Conservation (phyloP, 2,329 filamentous ascomycete genomes). For the Colletotrichum liaoningense region DNA sequence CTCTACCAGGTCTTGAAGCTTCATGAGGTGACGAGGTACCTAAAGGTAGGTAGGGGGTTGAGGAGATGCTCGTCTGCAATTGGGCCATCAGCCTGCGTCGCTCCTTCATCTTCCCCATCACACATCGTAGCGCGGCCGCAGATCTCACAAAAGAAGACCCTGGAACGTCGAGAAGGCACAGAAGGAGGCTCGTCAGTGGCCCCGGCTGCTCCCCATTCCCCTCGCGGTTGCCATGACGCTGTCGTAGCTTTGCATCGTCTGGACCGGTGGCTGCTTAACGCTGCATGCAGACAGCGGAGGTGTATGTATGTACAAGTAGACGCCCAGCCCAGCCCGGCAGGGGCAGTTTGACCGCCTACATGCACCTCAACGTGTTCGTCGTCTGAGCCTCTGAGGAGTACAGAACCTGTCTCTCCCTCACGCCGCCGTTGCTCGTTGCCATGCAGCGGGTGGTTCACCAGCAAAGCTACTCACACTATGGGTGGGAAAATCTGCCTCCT, state of each 20-base stretch:
- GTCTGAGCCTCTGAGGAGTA: too few species aligned
- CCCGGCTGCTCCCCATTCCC: slow-evolving; percentile 15
- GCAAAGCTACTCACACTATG: background rate
- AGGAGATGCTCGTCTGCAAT: background rate
- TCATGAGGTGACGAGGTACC: background rate
- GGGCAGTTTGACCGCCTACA: slow-evolving; percentile 19
- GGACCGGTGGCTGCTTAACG: slow-evolving; percentile 13
- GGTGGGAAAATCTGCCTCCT: background rate
- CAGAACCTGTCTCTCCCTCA: background rate
- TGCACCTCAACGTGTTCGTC: slow-evolving; percentile 19
- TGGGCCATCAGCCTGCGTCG: background rate
- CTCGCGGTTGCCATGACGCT: slow-evolving; percentile 36
- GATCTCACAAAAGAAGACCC: slow-evolving; percentile 10
- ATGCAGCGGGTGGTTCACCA: background rate
- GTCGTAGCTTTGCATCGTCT: slow-evolving; percentile 29
- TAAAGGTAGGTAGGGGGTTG: background rate
- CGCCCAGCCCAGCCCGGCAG: background rate
- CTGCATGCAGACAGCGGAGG: slow-evolving; percentile 29
- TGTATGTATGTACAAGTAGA: too few species aligned
- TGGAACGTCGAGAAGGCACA: background rate
- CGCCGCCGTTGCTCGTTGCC: background rate
- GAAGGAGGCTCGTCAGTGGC: slow-evolving; percentile 1
- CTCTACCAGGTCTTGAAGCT: background rate
- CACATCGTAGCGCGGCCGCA: slow-evolving; percentile 2
- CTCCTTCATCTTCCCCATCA: slow-evolving; percentile 20